These are phyloP conservation scores for Wakefieldia striispora DNA, from an alignment of 768 basidiomycete genomes.

Conservation along the genomic window DNA sequence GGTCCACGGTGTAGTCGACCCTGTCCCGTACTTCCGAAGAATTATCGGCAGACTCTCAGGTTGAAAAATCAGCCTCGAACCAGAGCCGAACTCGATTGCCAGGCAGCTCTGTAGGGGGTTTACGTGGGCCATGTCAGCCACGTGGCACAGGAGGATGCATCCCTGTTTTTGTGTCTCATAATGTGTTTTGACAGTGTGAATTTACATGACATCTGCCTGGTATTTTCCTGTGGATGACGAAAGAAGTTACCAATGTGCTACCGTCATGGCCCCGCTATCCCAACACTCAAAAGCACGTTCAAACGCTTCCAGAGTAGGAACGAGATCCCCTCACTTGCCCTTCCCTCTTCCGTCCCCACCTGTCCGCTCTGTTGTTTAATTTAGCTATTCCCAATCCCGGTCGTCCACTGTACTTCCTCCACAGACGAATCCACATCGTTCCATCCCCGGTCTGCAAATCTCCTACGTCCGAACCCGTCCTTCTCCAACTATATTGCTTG, in stretches of 20 bases:
- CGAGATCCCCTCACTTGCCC: constrained; percentile 3
- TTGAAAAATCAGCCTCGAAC: background rate
- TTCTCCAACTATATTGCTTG: constrained; percentile 28
- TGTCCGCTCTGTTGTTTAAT: constrained; percentile 14
- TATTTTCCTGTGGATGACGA: constrained; percentile 29
- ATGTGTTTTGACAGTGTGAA: constrained; percentile 31
- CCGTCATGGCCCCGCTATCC: constrained; percentile 19
- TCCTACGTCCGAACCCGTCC: constrained; percentile 7
- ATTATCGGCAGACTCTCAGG: background rate
- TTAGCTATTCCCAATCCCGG: constrained; percentile 18
- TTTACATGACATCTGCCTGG: constrained; percentile 19
- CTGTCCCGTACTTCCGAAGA: constrained; percentile 6
- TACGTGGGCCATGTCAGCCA: constrained; percentile 7
- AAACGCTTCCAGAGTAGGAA: constrained; percentile 4
- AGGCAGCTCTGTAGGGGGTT: no score
- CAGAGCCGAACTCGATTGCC: background rate
- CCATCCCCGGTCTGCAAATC: constrained; percentile 33
- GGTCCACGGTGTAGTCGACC: background rate
- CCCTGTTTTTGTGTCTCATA: constrained; percentile 13
- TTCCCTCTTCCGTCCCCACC: constrained; percentile 14
- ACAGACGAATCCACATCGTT: constrained; percentile 1
- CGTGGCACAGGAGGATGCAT: constrained; percentile 22
- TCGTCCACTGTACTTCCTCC: constrained; percentile 13
- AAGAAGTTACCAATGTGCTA: constrained; percentile 22
- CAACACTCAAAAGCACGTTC: constrained; percentile 20